phyloP scores from a whole-genome alignment of 495 filamentous ascomycete species.

The Physcia stellaris region DNA sequence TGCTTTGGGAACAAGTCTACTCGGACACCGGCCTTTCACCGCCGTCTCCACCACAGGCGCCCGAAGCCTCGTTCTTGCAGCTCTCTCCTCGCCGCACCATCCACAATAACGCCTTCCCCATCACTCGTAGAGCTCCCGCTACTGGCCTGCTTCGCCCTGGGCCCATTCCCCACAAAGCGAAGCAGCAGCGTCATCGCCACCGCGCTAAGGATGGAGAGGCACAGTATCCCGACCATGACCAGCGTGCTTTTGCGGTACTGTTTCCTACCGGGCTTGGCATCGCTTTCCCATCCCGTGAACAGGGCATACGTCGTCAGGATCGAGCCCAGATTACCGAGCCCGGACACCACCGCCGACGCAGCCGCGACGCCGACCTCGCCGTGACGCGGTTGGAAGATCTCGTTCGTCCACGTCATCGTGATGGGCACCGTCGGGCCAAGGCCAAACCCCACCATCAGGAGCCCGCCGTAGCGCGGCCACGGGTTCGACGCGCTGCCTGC shows the following conservation, averaged over 20 bases:
- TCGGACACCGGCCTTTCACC: too few species aligned
- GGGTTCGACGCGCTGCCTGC: constrained; percentile 47
- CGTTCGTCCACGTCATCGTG: constrained; percentile 85
- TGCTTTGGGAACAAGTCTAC: too few species aligned
- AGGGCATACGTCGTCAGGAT: constrained; percentile 82
- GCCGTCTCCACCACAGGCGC: constrained; percentile 34
- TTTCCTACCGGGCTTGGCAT: constrained; percentile 48
- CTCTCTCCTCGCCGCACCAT: constrained; percentile 61
- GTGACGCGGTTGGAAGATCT: constrained; percentile 81
- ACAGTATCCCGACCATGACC: constrained; percentile 77
- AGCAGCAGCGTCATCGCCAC: constrained; percentile 53
- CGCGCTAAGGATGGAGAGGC: constrained; percentile 59
- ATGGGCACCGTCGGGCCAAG: constrained; percentile 85
- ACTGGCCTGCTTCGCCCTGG: constrained; percentile 32
- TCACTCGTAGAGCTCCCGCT: constrained; percentile 27
- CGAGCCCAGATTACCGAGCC: constrained; percentile 71
- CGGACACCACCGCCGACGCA: constrained; percentile 71
- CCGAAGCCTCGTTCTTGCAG: constrained; percentile 51
- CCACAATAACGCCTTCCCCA: constrained; percentile 36
- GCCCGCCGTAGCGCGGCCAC: constrained; percentile 77
- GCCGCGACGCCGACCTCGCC: constrained; percentile 89
- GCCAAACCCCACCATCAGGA: constrained; percentile 84
- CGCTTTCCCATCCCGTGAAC: constrained; percentile 71
- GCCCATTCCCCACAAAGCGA: constrained; percentile 42
- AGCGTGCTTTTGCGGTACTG: constrained; percentile 76